Evolutionary conservation across 1,284 basidiomycete genomes (phyloP).

Genomic region (Pyrrhoderma lamaoense): DNA sequence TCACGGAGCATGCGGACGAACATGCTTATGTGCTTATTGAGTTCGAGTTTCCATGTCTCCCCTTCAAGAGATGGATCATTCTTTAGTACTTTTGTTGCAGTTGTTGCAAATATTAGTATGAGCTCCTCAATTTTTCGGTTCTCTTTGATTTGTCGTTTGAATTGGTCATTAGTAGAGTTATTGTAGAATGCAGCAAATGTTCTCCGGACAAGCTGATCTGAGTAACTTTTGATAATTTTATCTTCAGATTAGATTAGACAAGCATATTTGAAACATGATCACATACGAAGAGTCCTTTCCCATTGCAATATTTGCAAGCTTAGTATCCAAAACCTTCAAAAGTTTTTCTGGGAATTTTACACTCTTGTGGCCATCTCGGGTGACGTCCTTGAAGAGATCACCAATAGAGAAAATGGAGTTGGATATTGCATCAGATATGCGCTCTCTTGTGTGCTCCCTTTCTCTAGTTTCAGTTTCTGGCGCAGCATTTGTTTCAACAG

Average conservation of each 20-base stretch:
- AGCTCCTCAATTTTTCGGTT: constrained; percentile 96
- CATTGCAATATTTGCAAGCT: constrained; percentile 85
- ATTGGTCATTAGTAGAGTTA: constrained; percentile 76
- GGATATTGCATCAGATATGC: constrained; percentile 62
- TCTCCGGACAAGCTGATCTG: constrained; percentile 79
- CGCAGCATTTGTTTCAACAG: constrained; percentile 31
- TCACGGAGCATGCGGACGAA: constrained; percentile 86
- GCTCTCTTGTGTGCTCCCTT: constrained; percentile 48
- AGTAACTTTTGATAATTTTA: constrained; percentile 49
- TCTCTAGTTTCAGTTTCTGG: constrained; percentile 44
- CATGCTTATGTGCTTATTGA: constrained; percentile 84
- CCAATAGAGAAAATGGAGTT: constrained; percentile 69
- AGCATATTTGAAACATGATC: not conserved
- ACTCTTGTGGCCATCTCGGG: constrained; percentile 65
- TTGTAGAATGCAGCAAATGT: constrained; percentile 90
- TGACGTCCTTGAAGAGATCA: constrained; percentile 73
- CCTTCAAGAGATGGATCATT: constrained; percentile 72
- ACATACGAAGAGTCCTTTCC: constrained; percentile 81
- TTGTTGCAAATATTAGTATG: constrained; percentile 91
- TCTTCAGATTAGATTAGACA: constrained; percentile 3
- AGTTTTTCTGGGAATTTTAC: constrained; percentile 91
- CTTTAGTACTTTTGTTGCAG: constrained; percentile 77
- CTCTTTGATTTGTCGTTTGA: constrained; percentile 88
- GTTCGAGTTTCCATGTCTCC: constrained; percentile 88
- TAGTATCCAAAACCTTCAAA: constrained; percentile 80